Conservation (phyloP, 225 moss, liverwort and hornwort species). For the Sphagnum tenellum region DNA sequence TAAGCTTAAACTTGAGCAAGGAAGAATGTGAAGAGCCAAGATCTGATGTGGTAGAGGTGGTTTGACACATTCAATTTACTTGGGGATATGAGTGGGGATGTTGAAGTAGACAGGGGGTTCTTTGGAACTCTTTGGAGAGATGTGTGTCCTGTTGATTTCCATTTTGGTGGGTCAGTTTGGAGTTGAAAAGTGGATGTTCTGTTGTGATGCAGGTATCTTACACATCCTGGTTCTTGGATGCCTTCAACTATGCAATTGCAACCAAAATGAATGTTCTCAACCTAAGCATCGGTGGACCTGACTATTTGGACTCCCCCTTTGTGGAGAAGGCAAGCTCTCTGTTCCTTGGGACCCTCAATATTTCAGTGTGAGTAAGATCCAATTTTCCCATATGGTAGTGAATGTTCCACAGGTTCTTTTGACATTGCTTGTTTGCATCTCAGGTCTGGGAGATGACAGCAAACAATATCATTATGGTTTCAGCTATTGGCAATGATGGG, state of each 20-base stretch:
- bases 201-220: slow-evolving; percentile 82
- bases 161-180: no score
- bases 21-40: no score
- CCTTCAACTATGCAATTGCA: slow-evolving; percentile 96
- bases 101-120: no score
- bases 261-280: slow-evolving; percentile 95
- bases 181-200: no score
- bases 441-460: slow-evolving; percentile 99
- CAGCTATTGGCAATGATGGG: slow-evolving; percentile 96
- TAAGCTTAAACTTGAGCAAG: no score
- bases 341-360: background rate
- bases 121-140: no score
- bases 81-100: no score
- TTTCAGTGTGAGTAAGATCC: no score
- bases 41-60: no score
- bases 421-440: background rate
- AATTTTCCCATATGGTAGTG: no score
- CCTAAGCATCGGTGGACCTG: slow-evolving; percentile 91
- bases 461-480: slow-evolving; percentile 97
- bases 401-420: background rate
- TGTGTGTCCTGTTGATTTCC: no score
- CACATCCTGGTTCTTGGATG: slow-evolving; percentile 98
- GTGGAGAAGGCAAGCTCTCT: slow-evolving; percentile 68
- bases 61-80: no score
- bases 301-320: slow-evolving; percentile 91